Percentiles rank a stretch among this genome's conserved stretches.
These are phyloP conservation scores for Atkinsonella texensis DNA, from an alignment of 2,329 filamentous ascomycete genomes.

Conservation along the genomic window DNA sequence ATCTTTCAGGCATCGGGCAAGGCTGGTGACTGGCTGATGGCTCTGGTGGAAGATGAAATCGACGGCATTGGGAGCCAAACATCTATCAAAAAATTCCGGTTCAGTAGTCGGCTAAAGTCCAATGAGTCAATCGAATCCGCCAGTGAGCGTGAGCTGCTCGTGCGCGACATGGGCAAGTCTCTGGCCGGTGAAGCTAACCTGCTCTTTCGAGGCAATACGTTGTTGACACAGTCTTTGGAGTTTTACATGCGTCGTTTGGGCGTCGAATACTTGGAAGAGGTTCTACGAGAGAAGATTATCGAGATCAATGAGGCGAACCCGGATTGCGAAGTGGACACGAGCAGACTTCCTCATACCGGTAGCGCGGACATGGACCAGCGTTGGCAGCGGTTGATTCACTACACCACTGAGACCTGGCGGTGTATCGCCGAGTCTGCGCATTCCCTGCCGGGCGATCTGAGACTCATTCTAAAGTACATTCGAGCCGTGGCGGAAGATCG, in stretches of 20 bases:
- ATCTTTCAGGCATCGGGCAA: constrained; percentile 89
- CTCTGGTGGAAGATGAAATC: constrained; percentile 91
- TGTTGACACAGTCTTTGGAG: constrained; percentile 87
- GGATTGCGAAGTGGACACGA: constrained; percentile 92
- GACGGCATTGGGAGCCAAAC: constrained; percentile 81
- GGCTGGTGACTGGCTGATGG: constrained; percentile 81
- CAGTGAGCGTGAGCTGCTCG: constrained; percentile 57
- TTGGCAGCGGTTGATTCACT: constrained; percentile 63
- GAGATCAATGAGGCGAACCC: constrained; percentile 87
- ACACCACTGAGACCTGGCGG: constrained; percentile 78
- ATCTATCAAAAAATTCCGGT: constrained; percentile 60
- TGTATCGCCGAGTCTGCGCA: constrained; percentile 64
- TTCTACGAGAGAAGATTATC: constrained; percentile 69
- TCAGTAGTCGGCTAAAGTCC: constrained; percentile 58
- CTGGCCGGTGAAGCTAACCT: constrained; percentile 83
- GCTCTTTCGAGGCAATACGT: constrained; percentile 86
- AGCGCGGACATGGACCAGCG: constrained; percentile 67
- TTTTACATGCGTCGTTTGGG: constrained; percentile 92
- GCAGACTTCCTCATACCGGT: constrained; percentile 44
- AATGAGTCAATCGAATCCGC: constrained; percentile 53
- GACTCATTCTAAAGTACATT: constrained; percentile 81
- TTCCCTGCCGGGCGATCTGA: constrained; percentile 67
- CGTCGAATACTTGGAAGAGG: constrained; percentile 83
- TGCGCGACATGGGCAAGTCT: constrained; percentile 68
- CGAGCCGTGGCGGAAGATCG: constrained; percentile 86